Evolutionary conservation across 345 rosid species (phyloP).

Genomic region (Crucihimalaya himalaica): DNA sequence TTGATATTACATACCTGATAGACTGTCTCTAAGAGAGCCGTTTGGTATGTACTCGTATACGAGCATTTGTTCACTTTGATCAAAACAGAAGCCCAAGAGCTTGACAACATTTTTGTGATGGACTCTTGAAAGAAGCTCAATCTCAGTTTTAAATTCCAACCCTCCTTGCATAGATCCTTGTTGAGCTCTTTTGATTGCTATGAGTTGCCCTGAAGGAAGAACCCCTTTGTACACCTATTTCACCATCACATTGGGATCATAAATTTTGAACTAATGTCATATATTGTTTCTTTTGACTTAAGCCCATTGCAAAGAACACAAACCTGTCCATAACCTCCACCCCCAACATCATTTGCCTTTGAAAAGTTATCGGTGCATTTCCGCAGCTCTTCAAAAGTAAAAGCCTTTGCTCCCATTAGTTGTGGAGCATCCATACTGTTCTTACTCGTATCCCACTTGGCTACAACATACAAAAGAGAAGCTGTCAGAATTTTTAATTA

Average conservation of each 20-base stretch:
- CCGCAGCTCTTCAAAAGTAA: neutral
- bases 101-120: conserved; percentile 68
- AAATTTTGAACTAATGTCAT: neutral
- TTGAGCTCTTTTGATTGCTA: conserved; percentile 72
- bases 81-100: conserved; percentile 65
- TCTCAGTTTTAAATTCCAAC: conserved; percentile 69
- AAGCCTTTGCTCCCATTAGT: conserved; percentile 13
- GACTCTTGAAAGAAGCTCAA: conserved; percentile 80
- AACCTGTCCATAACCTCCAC: conserved; percentile 14
- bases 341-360: conserved; percentile 1
- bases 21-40: neutral
- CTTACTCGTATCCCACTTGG: neutral
- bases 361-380: neutral
- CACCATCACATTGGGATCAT: neutral
- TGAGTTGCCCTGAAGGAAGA: conserved; percentile 48
- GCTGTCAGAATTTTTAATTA: neutral
- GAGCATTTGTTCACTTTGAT: conserved; percentile 39
- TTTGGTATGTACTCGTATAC: conserved; percentile 1
- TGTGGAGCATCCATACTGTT: neutral
- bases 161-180: conserved; percentile 74
- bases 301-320: neutral
- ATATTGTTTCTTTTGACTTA: neutral
- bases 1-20: conserved; percentile 3
- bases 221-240: conserved; percentile 67
- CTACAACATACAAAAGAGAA: neutral